Evolutionary conservation across 768 basidiomycete species (phyloP), one percentile per base, ranked within the genome.

Genomic region (Xanthoconium purpureum): DNA sequence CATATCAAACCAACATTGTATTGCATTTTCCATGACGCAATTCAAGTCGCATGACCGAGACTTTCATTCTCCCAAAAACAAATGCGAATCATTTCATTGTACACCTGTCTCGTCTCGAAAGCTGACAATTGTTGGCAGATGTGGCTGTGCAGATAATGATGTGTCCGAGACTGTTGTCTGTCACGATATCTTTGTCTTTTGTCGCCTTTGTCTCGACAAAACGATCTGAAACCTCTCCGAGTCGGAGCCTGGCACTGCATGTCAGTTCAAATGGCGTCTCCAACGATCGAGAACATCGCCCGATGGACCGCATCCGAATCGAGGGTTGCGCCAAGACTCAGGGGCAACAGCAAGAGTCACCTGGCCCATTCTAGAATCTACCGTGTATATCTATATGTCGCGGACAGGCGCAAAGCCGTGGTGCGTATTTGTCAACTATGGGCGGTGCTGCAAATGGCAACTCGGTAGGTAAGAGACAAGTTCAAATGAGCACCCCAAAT

Each of bases 271-370:
- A 4, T 13, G 39, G 24, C 18, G 20, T 18, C 48, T 33, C 45
- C 47, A 47, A 47, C n/a, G 47, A 50, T 53, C 63, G 36, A 66
- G 63, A 51, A 52, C n/a, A 13, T 5, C 10, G 1, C 24, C 24
- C 17, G 6, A 15, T 51, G 64, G 60, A 63, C 51, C 63, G 50
- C 44, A 43, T 43, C 49, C 56, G 46, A 6, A 42, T 63, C 52
- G 52, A 51, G 60, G 55, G 55, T 44, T 52, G 40, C 56, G 51
- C 52, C 43, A 53, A 49, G 28, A 5, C n/a, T 35, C 4, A 32
- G 60, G 38, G 38, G 49, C 8, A 8, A 29, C 38, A 24, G 24
- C 35, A 11, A 32, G n/a, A 17, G 30, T 37, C 49, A 14, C 45
- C 29, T 44, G 1, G 2, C 6, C 3, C 20, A 6, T 42, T 47